phyloP scores from a whole-genome alignment of 2,329 filamentous ascomycete genomes.

The Ophiocordyceps camponoti-leonardi region DNA sequence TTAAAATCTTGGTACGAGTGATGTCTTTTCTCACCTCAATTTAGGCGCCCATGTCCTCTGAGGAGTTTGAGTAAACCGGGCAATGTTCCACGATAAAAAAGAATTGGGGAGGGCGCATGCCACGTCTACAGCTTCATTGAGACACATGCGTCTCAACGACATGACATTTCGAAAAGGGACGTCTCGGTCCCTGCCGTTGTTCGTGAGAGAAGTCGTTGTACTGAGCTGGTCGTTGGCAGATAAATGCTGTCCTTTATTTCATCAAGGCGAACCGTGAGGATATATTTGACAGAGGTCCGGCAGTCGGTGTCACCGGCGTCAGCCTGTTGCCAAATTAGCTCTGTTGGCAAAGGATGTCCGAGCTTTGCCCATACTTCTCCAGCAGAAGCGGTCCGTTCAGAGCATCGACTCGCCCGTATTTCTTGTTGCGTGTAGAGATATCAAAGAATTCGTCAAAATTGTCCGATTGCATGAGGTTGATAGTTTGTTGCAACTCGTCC shows the following conservation, averaged over 20 bases:
- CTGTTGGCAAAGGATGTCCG: neutral
- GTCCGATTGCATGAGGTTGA: conserved; percentile 69
- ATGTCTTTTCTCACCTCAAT: conserved; percentile 4
- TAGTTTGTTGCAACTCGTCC: conserved; percentile 85
- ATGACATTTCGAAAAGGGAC: no score
- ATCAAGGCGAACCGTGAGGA: conserved; percentile 59
- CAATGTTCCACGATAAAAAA: no score
- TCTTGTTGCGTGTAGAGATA: conserved; percentile 72
- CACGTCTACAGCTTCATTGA: no score
- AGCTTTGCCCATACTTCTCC: conserved; percentile 56
- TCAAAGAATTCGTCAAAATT: conserved; percentile 98
- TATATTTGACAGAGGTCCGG: conserved; percentile 49
- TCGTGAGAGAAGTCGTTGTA: no score
- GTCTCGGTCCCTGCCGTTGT: no score
- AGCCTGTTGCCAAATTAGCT: conserved; percentile 27
- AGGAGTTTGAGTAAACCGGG: conserved; percentile 23
- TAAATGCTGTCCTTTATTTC: conserved; percentile 9
- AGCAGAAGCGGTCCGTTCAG: conserved; percentile 74
- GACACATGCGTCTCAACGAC: no score
- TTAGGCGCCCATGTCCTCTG: conserved; percentile 25
- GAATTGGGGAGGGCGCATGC: no score
- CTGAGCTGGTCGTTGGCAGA: neutral
- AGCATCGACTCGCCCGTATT: conserved; percentile 84
- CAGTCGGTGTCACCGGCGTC: conserved; percentile 42
- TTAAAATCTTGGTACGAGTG: neutral